phyloP scores from a whole-genome alignment of 192 early-diverging fungal species.

The Mortierella claussenii region DNA sequence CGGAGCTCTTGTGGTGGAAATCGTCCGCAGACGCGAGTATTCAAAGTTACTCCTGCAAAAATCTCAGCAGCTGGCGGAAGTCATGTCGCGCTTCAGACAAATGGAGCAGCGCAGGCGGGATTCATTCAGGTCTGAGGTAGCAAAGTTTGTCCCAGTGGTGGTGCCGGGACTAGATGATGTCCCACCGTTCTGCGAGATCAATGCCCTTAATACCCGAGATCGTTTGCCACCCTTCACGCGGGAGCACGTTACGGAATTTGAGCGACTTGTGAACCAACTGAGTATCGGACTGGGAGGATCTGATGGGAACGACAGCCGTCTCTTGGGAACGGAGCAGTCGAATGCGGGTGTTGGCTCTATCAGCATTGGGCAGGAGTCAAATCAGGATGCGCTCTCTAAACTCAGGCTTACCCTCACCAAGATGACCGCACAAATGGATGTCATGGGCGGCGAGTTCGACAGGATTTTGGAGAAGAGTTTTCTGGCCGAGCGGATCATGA shows the following conservation, averaged over 20 bases:
- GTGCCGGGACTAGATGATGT: conserved; percentile 55
- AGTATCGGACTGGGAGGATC: conserved; percentile 15
- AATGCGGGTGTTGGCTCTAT: conserved; percentile 23
- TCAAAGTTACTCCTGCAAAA: conserved; percentile 52
- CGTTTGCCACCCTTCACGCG: conserved; percentile 48
- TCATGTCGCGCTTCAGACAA: conserved; percentile 53
- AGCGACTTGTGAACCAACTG: conserved; percentile 33
- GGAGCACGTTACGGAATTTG: conserved; percentile 55
- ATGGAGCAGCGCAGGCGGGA: conserved; percentile 53
- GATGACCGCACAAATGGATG: conserved; percentile 59
- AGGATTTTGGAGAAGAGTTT: conserved; percentile 55
- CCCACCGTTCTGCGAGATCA: conserved; percentile 62
- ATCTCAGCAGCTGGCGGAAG: conserved; percentile 53
- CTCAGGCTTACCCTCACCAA: conserved; percentile 36
- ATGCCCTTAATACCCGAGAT: conserved; percentile 44
- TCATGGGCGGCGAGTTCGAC: conserved; percentile 56
- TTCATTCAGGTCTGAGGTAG: conserved; percentile 51
- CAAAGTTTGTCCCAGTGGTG: conserved; percentile 52
- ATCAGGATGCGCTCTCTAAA: conserved; percentile 38
- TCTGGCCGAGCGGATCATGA: conserved; percentile 35
- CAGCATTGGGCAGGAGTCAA: conserved; percentile 27
- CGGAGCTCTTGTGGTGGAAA: conserved; percentile 60
- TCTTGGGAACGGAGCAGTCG: conserved; percentile 12
- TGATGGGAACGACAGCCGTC: conserved; percentile 16
- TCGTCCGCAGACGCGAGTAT: conserved; percentile 65